Base-by-base conservation (phyloP, 78 protist species). In the Dictyostelium citrinum region DNA sequence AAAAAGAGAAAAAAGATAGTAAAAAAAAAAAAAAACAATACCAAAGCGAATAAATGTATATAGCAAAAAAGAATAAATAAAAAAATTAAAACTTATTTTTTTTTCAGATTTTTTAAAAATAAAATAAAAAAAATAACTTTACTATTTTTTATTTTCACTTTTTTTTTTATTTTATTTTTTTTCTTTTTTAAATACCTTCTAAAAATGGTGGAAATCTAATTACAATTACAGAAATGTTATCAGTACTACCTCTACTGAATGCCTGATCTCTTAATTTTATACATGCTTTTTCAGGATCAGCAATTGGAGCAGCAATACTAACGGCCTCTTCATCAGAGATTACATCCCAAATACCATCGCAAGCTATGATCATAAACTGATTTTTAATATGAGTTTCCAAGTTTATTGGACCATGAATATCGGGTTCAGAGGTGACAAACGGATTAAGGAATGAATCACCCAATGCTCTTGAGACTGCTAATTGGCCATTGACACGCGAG, bases 311-410 rank as follows among this genome's bases (percentile, higher is more conserved):
- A 17, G 90, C 72, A 17, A 90, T 70, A 27, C 90, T 35, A 22
- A 96, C 90, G 9, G 97, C 97, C 46, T 96, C 97, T 67, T 94
- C 93, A 80, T 96, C 97, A 11, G 91, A 79, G 9, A 96, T 64
- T 0, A 95, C 92, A 96, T 96, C 97, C 97, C 97, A 96, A 74
- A 96, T 41, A 67, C 97, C 97, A 95, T 96, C 97, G n/a, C 97
- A 96, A 22, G 97, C 95, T 16, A 83, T 95, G 51, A 96, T 77
- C 90, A 96, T 84, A 70, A 96, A 82, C 41, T 91, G 95, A 72
- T 82, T 90, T 64, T 95, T 82, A 8, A 51, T 77, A 29, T 83
- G 90, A 33, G 72, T 76, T 24, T 84, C 97, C 10, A 92, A n/a
- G 67, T 90, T 82, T 35, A 96, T 78, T 16, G 90, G 92, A 46